Evolutionary conservation across 1,284 basidiomycete species (phyloP), one percentile per base, ranked within the genome.

Genomic region (Puccinia triticina): DNA sequence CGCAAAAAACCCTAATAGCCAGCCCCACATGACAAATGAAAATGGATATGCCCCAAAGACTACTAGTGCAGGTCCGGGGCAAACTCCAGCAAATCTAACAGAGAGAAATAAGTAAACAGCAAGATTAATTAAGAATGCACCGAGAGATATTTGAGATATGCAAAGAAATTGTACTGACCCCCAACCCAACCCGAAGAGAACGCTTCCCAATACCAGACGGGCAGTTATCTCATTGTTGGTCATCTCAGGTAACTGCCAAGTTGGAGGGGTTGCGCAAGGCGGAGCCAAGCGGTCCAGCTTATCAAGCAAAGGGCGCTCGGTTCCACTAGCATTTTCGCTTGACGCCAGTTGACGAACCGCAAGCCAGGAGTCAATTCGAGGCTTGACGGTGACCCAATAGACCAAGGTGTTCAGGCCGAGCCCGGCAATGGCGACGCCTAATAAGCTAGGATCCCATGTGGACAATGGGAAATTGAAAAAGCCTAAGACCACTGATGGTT

Each of bases 101-200:
- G 40, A 43, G 4, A 43, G 40, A 4, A 4, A 69, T 21, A 48
- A 12, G 48, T 32, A 26, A 23, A 78, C n/a, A n/a, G 26, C 12
- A 66, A 67, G 53, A 48, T 59, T 29, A 37, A 29, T 59, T 7
- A 64, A 61, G 21, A 32, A 40, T 26, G 29, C 10, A 16, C 43
- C 23, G 59, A 67, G 40, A 46, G 16, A 61, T 5, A 59, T 34
- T 76, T 32, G 18, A 23, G 32, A 14, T 37, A 59, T 1, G 26
- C 59, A 12, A 61, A 32, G 26, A 29, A 8, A 23, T 37, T 10
- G n/a, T n/a, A 69, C 77, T 34, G 11, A 78, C 77, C 77, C 77
- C 77, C 77, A 78, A 32, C 77, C 77, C 59, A 78, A 61, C 4
- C 77, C 77, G 69, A 78, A 78, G 14, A 78, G 61, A 50, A 48